Base-by-base conservation (phyloP, 495 filamentous ascomycete species). In the Mytilinidion resinicola region DNA sequence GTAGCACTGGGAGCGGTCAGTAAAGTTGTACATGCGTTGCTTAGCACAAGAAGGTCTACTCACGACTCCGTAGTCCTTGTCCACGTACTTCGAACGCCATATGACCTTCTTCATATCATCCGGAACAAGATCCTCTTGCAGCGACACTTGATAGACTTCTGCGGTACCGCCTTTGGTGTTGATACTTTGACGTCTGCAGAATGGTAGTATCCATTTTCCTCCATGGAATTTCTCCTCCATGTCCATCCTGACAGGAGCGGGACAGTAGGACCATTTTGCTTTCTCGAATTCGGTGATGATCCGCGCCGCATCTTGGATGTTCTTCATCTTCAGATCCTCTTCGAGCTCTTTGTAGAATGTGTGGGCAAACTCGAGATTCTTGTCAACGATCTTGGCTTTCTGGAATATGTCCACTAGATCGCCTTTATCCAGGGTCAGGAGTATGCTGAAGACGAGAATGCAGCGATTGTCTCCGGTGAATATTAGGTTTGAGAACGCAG, bases 361-460 rank as follows among this genome's bases (percentile, higher is more conserved):
- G 10, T 15, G 42, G 15, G 42, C 15, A 20, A 9, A 53, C 7
- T 7, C 14, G 17, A 53, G 51, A 20, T 36, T 38, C 8, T 8
- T 35, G 34, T 53, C 51, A 20, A 9, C 3, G 9, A 53, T 17
- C 37, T 20, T 10, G n/a, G 51, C 51, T 14, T 56, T 53, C 42
- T 63, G 55, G 51, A 71, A 71, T 10, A 46, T 41, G 14, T 68
- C 41, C 43, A 73, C 67, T 21, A 71, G 51, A 37, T 68, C 34
- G 35, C 71, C 71, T 15, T 52, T 53, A 15, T 51, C 56, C 42
- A 72, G 50, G 14, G 67, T 56, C 12, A 70, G 67, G 33, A 73
- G 67, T 36, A 71, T 73, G 38, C 65, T 58, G 50, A 74, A 72
- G 0, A 74, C 68, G 15, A 71, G 60, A 11, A 72, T 36, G 37